Evolutionary conservation across 495 filamentous ascomycete genomes (phyloP).

Genomic region (Viridothelium virens): DNA sequence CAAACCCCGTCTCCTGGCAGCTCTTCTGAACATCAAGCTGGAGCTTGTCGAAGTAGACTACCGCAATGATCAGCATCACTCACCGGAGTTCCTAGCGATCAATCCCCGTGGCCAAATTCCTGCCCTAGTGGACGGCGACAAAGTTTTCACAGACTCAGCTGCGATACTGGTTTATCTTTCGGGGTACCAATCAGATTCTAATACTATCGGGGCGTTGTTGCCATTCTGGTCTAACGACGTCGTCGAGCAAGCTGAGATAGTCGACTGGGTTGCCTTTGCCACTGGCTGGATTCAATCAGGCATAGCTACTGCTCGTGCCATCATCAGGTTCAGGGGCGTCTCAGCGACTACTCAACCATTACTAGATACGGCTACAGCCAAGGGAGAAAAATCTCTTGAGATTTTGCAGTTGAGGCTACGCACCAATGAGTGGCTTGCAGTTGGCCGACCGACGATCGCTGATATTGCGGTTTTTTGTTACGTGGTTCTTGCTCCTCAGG

Average conservation of each 20-base stretch:
- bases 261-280: constrained; percentile 13
- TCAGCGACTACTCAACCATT: not conserved
- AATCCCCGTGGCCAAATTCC: constrained; percentile 16
- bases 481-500: constrained; percentile 6
- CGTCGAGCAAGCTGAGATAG: constrained; percentile 11
- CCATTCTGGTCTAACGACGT: constrained; percentile 10
- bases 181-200: not conserved
- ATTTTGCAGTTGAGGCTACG: constrained; percentile 5
- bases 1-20: constrained; percentile 17
- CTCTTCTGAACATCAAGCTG: constrained; percentile 16
- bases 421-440: constrained; percentile 8
- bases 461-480: constrained; percentile 12
- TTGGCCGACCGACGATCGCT: constrained; percentile 12
- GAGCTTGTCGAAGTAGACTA: constrained; percentile 11
- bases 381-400: constrained; percentile 9
- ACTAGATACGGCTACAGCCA: constrained; percentile 4
- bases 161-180: constrained; percentile 10
- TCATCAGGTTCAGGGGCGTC: not conserved
- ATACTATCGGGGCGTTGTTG: not conserved
- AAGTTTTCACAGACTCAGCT: constrained; percentile 13
- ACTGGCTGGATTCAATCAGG: constrained; percentile 10
- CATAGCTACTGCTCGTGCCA: constrained; percentile 2
- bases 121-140: constrained; percentile 11
- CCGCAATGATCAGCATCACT: constrained; percentile 14
- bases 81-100: constrained; percentile 16